Percentiles rank a stretch among this genome's conserved stretches.
Evolutionary conservation across 2,329 filamentous ascomycete species (phyloP).

Genomic region (Curvularia sp.): DNA sequence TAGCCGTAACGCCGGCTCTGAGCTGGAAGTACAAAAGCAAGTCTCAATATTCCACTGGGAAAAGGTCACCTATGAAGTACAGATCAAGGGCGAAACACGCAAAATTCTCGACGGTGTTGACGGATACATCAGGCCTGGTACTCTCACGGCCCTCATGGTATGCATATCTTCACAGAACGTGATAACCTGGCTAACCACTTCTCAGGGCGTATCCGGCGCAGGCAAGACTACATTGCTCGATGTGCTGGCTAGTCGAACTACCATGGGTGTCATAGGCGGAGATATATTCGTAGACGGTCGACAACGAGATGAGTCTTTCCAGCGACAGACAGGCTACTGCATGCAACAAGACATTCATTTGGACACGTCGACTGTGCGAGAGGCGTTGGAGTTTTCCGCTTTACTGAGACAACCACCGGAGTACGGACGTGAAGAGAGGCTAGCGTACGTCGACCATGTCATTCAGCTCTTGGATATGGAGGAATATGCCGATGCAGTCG

Average conservation of each 20-base stretch:
- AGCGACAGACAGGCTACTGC: slow-evolving; percentile 70
- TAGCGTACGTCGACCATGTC: slow-evolving; percentile 72
- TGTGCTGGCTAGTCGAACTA: slow-evolving; percentile 76
- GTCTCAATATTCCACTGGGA: slow-evolving; percentile 50
- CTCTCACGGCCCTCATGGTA: slow-evolving; percentile 55
- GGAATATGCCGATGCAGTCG: slow-evolving; percentile 31
- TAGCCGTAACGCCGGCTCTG: slow-evolving; percentile 35
- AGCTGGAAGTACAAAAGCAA: slow-evolving; percentile 43
- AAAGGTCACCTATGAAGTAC: slow-evolving; percentile 37
- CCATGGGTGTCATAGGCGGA: slow-evolving; percentile 79
- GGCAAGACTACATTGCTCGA: slow-evolving; percentile 90
- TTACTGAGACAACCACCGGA: slow-evolving; percentile 62
- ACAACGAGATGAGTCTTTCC: slow-evolving; percentile 71
- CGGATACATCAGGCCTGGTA: slow-evolving; percentile 64
- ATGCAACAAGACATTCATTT: slow-evolving; percentile 69
- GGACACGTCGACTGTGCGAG: slow-evolving; percentile 64
- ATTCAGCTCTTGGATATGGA: slow-evolving; percentile 88
- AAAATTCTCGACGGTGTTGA: slow-evolving; percentile 61
- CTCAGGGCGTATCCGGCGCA: slow-evolving; percentile 75
- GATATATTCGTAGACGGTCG: slow-evolving; percentile 74
- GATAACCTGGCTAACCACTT: slow-evolving; percentile 79
- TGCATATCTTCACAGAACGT: slow-evolving; percentile 79
- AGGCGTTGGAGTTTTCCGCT: slow-evolving; percentile 81
- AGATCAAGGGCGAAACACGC: slow-evolving; percentile 52
- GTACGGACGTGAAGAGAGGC: slow-evolving; percentile 21